Evolutionary conservation across 441 rosid genomes (phyloP).

Genomic region (Hura crepitans): DNA sequence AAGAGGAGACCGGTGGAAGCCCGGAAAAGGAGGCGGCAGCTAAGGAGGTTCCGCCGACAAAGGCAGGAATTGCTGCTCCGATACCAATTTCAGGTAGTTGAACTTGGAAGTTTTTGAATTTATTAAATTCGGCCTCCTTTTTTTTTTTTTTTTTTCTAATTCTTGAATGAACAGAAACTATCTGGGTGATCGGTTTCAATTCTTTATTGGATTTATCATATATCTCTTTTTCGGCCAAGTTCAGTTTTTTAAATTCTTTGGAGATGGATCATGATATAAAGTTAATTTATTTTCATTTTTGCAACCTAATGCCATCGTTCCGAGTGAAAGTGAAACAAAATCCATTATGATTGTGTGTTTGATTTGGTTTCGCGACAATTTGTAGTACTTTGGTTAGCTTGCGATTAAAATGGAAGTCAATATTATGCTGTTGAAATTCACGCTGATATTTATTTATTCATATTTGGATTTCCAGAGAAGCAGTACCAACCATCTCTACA

Average conservation of each 20-base stretch:
- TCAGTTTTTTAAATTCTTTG: background rate
- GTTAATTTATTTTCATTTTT: background rate
- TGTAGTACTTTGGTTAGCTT: background rate
- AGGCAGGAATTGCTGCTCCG: constrained; percentile 33
- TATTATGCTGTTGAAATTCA: background rate
- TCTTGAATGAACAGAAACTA: background rate
- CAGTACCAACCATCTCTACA: constrained; percentile 39
- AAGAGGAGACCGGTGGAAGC: constrained; percentile 53
- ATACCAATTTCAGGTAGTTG: constrained; percentile 49
- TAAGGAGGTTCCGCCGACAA: constrained; percentile 25
- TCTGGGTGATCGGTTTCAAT: constrained; percentile 7
- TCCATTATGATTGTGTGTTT: background rate
- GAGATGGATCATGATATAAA: background rate
- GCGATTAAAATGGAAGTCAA: background rate
- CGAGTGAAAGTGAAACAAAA: background rate
- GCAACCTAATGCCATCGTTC: too few relatives aligned
- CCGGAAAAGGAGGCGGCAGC: constrained; percentile 35
- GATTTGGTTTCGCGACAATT: too few relatives aligned
- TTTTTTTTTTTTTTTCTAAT: too few relatives aligned
- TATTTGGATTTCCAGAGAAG: constrained; percentile 36
- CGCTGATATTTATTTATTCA: background rate
- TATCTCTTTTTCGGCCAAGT: background rate
- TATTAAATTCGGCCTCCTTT: background rate
- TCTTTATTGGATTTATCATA: background rate
- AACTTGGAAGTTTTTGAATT: background rate